phyloP scores from a whole-genome alignment of 1,284 basidiomycete species.

The Cutaneotrichosporon dermatis region DNA sequence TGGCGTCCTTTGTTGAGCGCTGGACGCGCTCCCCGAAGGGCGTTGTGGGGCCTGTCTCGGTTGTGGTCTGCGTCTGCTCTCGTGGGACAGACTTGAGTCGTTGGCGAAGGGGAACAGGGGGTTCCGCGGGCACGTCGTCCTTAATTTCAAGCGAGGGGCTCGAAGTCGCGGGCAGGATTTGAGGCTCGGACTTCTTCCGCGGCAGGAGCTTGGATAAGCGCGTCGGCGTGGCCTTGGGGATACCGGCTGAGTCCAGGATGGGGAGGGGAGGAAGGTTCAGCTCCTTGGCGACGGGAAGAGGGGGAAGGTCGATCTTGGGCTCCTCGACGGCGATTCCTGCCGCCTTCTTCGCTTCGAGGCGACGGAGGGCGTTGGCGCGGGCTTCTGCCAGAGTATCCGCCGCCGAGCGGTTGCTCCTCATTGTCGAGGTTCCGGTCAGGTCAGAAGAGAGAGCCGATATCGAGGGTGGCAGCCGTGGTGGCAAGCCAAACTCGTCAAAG shows the following conservation, averaged over 20 bases:
- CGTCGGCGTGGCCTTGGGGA: not conserved
- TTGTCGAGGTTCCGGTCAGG: conserved; percentile 27
- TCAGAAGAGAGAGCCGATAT: conserved; percentile 19
- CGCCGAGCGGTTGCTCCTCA: not conserved
- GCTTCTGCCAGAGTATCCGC: conserved; percentile 39
- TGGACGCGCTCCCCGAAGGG: conserved; percentile 1
- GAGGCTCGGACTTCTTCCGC: not conserved
- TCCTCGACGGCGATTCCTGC: conserved; percentile 18
- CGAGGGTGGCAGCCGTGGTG: conserved; percentile 2
- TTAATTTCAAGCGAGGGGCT: not conserved
- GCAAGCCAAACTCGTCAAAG: conserved; percentile 2
- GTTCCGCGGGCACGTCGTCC: not conserved
- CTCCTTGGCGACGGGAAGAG: conserved; percentile 7
- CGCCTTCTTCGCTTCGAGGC: conserved; percentile 37
- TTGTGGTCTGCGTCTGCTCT: not conserved
- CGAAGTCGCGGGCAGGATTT: not conserved
- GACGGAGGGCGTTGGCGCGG: conserved; percentile 39
- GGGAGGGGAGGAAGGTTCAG: conserved; percentile 1
- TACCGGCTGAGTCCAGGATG: not conserved
- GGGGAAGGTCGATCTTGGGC: conserved; percentile 14
- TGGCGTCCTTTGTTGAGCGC: not conserved
- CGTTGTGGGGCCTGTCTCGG: not conserved
- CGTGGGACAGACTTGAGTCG: not conserved
- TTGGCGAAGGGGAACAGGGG: not conserved
- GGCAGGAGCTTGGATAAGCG: conserved; percentile 1